phyloP scores from a whole-genome alignment of 1,139 yeast species.

The Blastobotrys illinoisensis region DNA sequence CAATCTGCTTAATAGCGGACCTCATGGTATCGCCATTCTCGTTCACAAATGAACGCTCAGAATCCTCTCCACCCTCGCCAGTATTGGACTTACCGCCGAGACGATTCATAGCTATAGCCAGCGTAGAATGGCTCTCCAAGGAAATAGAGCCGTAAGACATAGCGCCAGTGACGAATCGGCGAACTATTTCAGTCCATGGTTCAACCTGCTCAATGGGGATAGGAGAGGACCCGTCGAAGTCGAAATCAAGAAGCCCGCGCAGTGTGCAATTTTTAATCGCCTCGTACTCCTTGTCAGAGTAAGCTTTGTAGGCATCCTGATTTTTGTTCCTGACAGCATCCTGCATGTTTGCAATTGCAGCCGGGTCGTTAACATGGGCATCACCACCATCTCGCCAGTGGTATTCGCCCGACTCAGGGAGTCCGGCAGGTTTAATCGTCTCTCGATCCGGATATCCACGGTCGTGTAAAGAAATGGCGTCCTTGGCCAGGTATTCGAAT shows the following conservation, averaged over 20 bases:
- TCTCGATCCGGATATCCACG: slow-evolving; percentile 81
- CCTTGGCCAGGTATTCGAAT: slow-evolving; percentile 93
- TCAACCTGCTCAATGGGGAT: slow-evolving; percentile 97
- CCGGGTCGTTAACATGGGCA: slow-evolving; percentile 88
- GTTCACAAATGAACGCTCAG: slow-evolving; percentile 75
- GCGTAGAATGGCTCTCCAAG: slow-evolving; percentile 95
- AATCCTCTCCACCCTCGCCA: slow-evolving; percentile 99
- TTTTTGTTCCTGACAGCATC: slow-evolving; percentile 97
- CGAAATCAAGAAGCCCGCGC: slow-evolving; percentile 90
- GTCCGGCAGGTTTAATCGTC: slow-evolving; percentile 62
- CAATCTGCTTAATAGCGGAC: slow-evolving; percentile 95
- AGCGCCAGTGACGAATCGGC: slow-evolving; percentile 97
- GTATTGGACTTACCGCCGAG: slow-evolving; percentile 96
- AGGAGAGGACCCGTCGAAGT: slow-evolving; percentile 59
- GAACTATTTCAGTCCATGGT: slow-evolving; percentile 98
- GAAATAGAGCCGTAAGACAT: slow-evolving; percentile 99
- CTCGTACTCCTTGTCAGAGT: slow-evolving; percentile 83
- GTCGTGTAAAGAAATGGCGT: slow-evolving; percentile 89
- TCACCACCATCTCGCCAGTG: slow-evolving; percentile 99
- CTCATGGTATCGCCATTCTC: slow-evolving; percentile 96
- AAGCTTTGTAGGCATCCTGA: slow-evolving; percentile 85
- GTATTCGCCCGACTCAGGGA: slow-evolving; percentile 95
- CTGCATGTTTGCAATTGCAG: slow-evolving; percentile 90
- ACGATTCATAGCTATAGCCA: slow-evolving; percentile 98
- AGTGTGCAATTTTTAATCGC: slow-evolving; percentile 90